Conservation (phyloP, 305 asterid species). For the Fraxinus greggii region DNA sequence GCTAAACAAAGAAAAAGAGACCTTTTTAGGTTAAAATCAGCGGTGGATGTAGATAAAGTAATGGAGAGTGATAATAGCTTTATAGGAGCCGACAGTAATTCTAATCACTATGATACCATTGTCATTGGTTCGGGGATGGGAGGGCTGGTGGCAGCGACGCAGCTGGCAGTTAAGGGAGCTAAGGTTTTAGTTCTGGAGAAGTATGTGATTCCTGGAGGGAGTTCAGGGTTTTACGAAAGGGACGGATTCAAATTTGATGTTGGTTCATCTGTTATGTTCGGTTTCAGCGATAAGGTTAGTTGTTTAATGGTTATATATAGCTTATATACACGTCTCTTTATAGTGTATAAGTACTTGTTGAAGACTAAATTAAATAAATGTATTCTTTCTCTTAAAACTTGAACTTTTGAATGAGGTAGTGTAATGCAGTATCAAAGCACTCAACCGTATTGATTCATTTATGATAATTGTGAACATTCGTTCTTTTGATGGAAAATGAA, state of each 20-base stretch:
- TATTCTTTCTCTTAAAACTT: background rate
- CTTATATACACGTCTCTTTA: background rate
- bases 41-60: constrained; percentile 39
- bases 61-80: constrained; percentile 31
- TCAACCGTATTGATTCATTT: background rate
- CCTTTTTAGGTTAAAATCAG: constrained; percentile 43
- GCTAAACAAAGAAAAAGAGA: constrained; percentile 30
- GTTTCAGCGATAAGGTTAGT: constrained; percentile 94
- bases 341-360: background rate
- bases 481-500: background rate
- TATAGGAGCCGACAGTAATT: constrained; percentile 29
- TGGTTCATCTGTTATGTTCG: constrained; percentile 98
- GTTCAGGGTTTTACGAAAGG: constrained; percentile 88
- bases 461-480: background rate
- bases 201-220: constrained; percentile 97
- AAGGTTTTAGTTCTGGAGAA: constrained; percentile 88
- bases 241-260: constrained; percentile 94
- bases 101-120: constrained; percentile 63
- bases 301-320: constrained; percentile 1
- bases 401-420: background rate
- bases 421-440: background rate
- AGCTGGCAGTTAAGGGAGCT: constrained; percentile 93
- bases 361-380: background rate
- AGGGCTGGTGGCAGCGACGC: constrained; percentile 94
- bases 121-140: constrained; percentile 97